Base-by-base conservation (phyloP, 371 early-diverging fungal genomes). In the Fennellomyces sp. region DNA sequence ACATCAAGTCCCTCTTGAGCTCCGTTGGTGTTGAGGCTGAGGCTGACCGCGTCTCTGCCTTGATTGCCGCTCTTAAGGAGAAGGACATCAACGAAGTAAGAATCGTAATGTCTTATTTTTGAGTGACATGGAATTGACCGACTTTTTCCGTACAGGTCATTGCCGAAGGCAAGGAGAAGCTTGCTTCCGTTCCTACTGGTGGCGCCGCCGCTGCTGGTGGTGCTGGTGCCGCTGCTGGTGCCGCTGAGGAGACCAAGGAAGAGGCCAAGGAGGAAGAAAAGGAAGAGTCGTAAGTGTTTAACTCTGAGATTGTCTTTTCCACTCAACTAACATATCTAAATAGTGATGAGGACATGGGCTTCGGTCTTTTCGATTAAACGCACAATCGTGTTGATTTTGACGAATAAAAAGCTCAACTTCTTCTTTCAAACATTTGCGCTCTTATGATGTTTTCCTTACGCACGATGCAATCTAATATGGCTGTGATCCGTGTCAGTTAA, bases 11-110 rank as follows among this genome's bases (percentile, higher is more conserved):
- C 68, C 87, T 98, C 74, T 91, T 98, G 72, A 71, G 86, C 60
- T 84, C 97, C 75, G 98, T 94, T 76, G 98, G 98, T 75, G 84
- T 93, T 64, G 97, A 98, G 68, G 87, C 88, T 61, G 97, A 98
- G 64, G 68, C 71, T 38, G 91, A 82, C 63, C 92, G 93, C 70
- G 61, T 96, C 67, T 78, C 78, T 66, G 77, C 86, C 76, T 87
- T 98, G 78, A 69, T 97, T 61, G 65, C 82, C 60, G 91, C 90
- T 66, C 88, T 98, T 59, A 84, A 83, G 55, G 96, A 94, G 76
- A 98, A 98, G 94, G 72, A 86, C 75, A 76, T 96, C 75, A 83
- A 83, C 66, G 91, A 93, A 76, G 87, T 88, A 76, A n/a, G 35
- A 26, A 35, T 27, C n/a, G n/a, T n/a, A n/a, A n/a, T 23, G 7